Percentiles rank a stretch among this genome's conserved stretches.
phyloP scores from a whole-genome alignment of 352 stramenopile species.

The Phytophthora europaea region DNA sequence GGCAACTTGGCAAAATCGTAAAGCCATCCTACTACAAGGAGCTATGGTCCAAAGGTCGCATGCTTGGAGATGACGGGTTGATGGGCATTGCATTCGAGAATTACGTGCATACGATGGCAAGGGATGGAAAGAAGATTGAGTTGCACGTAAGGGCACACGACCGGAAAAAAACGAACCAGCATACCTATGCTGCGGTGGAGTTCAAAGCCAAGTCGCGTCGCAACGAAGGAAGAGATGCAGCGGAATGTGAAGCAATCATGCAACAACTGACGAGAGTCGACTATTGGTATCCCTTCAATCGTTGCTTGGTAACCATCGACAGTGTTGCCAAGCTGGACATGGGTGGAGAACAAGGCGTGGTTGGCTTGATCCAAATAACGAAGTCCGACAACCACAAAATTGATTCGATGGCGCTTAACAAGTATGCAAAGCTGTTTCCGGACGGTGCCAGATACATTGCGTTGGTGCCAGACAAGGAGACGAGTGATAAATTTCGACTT shows the following conservation, averaged over 20 bases:
- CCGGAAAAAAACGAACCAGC: neutral
- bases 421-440: conserved; percentile 23
- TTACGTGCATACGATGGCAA: neutral
- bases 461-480: conserved; percentile 20
- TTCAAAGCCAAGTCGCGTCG: neutral
- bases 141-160: neutral
- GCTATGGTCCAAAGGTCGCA: neutral
- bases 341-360: neutral
- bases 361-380: neutral
- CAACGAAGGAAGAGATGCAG: neutral
- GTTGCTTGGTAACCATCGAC: neutral
- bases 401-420: conserved; percentile 25
- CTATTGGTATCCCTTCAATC: neutral
- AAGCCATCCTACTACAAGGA: neutral
- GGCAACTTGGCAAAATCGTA: neutral
- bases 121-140: neutral
- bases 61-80: neutral
- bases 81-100: neutral
- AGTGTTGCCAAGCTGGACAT: neutral
- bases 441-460: conserved; percentile 15
- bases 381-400: conserved; percentile 10
- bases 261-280: neutral
- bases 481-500: conserved; percentile 25
- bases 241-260: neutral
- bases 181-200: neutral